Percentiles rank a stretch among this genome's conserved stretches.
Conservation (phyloP, 2,329 filamentous ascomycete species). For the Lasiodiplodia citricola region DNA sequence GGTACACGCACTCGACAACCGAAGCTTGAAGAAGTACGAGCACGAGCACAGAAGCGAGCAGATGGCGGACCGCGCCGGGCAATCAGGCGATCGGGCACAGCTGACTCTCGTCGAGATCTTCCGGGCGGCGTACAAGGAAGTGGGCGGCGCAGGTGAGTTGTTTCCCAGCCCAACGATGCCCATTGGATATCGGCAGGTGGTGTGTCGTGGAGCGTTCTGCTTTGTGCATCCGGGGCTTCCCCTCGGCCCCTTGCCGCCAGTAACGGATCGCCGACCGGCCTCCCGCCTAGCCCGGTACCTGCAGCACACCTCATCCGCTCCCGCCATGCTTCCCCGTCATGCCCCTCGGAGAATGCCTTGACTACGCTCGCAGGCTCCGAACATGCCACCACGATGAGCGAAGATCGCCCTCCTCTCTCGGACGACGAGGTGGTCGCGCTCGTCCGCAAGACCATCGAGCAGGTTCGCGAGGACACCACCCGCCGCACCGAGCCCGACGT, state of each 20-base stretch:
- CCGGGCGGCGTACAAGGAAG: constrained; percentile 14
- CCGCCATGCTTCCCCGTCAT: constrained; percentile 19
- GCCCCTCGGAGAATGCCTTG: constrained; percentile 8
- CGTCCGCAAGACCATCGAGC: constrained; percentile 70
- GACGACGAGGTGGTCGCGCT: constrained; percentile 69
- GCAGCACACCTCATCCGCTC: constrained; percentile 10
- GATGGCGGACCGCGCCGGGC: neutral
- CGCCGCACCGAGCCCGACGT: constrained; percentile 58
- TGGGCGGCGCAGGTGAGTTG: constrained; percentile 3
- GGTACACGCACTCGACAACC: neutral
- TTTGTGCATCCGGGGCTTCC: constrained; percentile 9
- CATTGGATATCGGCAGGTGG: neutral
- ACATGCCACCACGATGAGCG: constrained; percentile 40
- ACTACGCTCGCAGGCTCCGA: constrained; percentile 16
- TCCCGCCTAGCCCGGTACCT: constrained; percentile 17
- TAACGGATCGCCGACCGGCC: constrained; percentile 15
- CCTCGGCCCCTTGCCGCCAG: constrained; percentile 5
- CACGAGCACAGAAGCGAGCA: neutral
- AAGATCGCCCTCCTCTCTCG: constrained; percentile 53
- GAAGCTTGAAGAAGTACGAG: neutral
- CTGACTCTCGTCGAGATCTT: neutral
- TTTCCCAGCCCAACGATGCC: neutral
- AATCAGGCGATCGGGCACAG: neutral
- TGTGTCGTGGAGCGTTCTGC: constrained; percentile 19
- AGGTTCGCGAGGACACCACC: constrained; percentile 69